Conservation (phyloP, 192 early-diverging fungal species). For the Neocallimastix lanati region DNA sequence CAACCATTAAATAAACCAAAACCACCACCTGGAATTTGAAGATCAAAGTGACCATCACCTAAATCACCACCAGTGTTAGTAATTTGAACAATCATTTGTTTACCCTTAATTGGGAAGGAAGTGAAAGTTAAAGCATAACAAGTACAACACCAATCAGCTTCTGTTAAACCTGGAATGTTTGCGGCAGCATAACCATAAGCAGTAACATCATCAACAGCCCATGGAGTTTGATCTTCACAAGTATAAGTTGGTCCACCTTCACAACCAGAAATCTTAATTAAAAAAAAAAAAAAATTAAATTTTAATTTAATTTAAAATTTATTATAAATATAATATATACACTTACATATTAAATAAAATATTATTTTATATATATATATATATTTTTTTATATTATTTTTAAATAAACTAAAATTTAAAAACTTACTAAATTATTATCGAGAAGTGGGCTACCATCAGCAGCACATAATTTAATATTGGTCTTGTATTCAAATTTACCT, state of each 20-base stretch:
- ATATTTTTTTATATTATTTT: neutral
- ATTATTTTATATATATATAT: neutral
- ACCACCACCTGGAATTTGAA: slow-evolving; percentile 4
- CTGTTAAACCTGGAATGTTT: neutral
- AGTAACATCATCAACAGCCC: neutral
- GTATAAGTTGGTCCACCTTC: neutral
- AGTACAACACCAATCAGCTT: neutral
- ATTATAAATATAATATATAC: no score
- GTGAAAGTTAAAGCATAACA: slow-evolving; percentile 1
- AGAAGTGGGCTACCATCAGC: neutral
- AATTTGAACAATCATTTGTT: slow-evolving; percentile 2
- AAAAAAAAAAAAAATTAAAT: neutral
- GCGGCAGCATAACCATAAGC: neutral
- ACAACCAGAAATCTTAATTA: neutral
- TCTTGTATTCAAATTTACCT: neutral
- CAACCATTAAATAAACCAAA: slow-evolving; percentile 5
- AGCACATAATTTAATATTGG: neutral
- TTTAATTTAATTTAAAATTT: no score
- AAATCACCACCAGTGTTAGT: slow-evolving; percentile 3
- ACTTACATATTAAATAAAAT: neutral
- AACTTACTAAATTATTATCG: neutral
- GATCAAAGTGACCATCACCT: neutral
- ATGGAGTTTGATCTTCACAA: neutral
- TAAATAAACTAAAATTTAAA: no score
- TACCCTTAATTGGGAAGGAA: neutral